Conservation (phyloP, 2,329 filamentous ascomycete genomes). For the Phyllosticta citriasiana region DNA sequence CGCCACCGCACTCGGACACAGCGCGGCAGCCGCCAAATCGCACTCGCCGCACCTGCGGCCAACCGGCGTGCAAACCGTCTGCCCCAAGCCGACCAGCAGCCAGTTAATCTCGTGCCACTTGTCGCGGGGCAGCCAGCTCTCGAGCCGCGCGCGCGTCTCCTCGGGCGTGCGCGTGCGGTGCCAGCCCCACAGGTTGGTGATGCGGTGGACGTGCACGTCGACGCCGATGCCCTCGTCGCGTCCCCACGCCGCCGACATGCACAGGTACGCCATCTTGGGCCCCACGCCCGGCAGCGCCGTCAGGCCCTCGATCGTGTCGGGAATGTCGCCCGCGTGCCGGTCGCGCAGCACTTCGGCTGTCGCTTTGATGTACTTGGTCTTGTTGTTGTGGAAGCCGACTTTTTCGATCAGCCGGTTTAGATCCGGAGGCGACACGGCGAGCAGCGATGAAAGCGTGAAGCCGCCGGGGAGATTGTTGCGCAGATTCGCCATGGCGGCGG, state of each 20-base stretch:
- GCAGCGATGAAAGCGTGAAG: slow-evolving; percentile 66
- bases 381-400: slow-evolving; percentile 92
- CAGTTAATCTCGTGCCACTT: slow-evolving; percentile 90
- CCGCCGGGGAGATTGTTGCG: slow-evolving; percentile 60
- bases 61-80: slow-evolving; percentile 74
- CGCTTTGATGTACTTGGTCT: slow-evolving; percentile 73
- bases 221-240: slow-evolving; percentile 73
- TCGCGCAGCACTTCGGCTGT: slow-evolving; percentile 64
- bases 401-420: slow-evolving; percentile 69
- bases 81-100: slow-evolving; percentile 77
- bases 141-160: slow-evolving; percentile 63
- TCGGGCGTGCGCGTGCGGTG: slow-evolving; percentile 72
- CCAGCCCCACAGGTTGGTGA: slow-evolving; percentile 93
- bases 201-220: slow-evolving; percentile 89
- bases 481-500: slow-evolving; percentile 68
- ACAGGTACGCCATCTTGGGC: slow-evolving; percentile 90
- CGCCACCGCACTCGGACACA: slow-evolving; percentile 52
- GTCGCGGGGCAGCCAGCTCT: slow-evolving; percentile 75
- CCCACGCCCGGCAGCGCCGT: slow-evolving; percentile 76
- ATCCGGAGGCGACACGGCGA: slow-evolving; percentile 55
- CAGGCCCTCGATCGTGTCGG: slow-evolving; percentile 64
- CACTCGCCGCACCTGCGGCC: slow-evolving; percentile 78
- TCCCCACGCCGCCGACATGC: slow-evolving; percentile 67
- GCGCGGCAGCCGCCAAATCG: slow-evolving; percentile 60
- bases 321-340: slow-evolving; percentile 65